Base-by-base conservation (phyloP, 2,329 filamentous ascomycete species). In the Pestalotiopsis sp. region DNA sequence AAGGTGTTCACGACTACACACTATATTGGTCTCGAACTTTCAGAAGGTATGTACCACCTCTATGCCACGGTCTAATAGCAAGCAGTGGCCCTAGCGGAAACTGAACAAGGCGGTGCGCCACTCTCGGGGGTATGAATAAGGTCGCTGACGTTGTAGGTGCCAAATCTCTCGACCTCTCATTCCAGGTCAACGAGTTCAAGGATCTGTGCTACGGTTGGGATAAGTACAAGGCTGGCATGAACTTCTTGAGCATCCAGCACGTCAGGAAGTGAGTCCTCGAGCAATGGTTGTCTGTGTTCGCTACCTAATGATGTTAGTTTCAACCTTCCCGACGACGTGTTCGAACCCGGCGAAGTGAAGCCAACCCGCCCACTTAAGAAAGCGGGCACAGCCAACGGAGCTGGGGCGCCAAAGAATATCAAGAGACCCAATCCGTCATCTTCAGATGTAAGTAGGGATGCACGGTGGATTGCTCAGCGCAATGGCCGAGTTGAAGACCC, bases 311-410 rank as follows among this genome's bases (percentile, higher is more conserved):
- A n/a, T 13, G 72, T 41, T 76, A 98, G 95, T 81, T 93, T 93
- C 78, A 91, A 94, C 77, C 87, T 99, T 31, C 96, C 96, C 36
- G 91, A 93, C 69, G 95, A 99, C 79, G 90, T 98, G 2, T 99
- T 99, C 78, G 87, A 91, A 62, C 83, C 90, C 27, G 93, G 93
- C 75, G 96, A 99, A 80, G 83, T 84, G 64, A 92, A 89, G 75
- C 93, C 93, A 4, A 77, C 80, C 14, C 87, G 85, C 69, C 85
- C 86, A 17, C 83, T 85, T 66, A 88, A 86, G 76, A 89, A 83
- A 80, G 72, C 74, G 56, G 75, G 77, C 65, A 75, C 79, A 58
- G 36, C 66, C 27, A 84, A 84, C 71, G 79, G 79, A 71, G 75
- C 79, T 66, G 73, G 77, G 12, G 77, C 77, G 41, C 72, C 73